Percentiles rank a stretch among this genome's conserved stretches.
These are phyloP conservation scores for Coemansia sp. DNA, from an alignment of 192 early-diverging fungal species.

Conservation along the genomic window DNA sequence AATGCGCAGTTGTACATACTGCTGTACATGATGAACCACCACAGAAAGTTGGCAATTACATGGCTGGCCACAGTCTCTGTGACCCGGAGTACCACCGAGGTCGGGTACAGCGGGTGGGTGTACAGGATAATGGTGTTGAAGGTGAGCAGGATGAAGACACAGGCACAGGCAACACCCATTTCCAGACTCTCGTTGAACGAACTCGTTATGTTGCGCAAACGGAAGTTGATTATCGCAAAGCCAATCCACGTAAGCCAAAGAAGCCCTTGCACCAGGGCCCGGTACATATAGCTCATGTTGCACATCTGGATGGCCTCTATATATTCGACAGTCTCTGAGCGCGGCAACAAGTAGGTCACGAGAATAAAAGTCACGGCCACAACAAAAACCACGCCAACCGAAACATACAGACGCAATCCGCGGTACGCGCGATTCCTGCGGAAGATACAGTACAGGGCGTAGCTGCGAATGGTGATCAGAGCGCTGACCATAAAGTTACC, in stretches of 20 bases:
- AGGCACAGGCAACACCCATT: slow-evolving; percentile 41
- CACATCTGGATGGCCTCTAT: slow-evolving; percentile 39
- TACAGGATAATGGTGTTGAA: slow-evolving; percentile 51
- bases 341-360: slow-evolving; percentile 35
- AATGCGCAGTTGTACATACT: slow-evolving; percentile 46
- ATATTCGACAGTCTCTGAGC: slow-evolving; percentile 29
- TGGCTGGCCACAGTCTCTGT: slow-evolving; percentile 35
- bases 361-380: slow-evolving; percentile 30
- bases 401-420: slow-evolving; percentile 32
- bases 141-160: slow-evolving; percentile 37
- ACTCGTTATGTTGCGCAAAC: slow-evolving; percentile 51
- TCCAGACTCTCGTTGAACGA: slow-evolving; percentile 53
- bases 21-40: slow-evolving; percentile 57
- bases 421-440: slow-evolving; percentile 32
- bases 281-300: slow-evolving; percentile 44
- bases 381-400: slow-evolving; percentile 10
- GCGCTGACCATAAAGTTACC: slow-evolving; percentile 37
- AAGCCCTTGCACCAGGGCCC: slow-evolving; percentile 38
- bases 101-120: slow-evolving; percentile 42
- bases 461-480: slow-evolving; percentile 46
- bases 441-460: slow-evolving; percentile 53
- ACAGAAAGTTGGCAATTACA: slow-evolving; percentile 40
- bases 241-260: slow-evolving; percentile 48
- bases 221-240: slow-evolving; percentile 39
- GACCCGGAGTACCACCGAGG: slow-evolving; percentile 10